phyloP scores from a whole-genome alignment of 768 basidiomycete genomes.

The Boletus fagicola region DNA sequence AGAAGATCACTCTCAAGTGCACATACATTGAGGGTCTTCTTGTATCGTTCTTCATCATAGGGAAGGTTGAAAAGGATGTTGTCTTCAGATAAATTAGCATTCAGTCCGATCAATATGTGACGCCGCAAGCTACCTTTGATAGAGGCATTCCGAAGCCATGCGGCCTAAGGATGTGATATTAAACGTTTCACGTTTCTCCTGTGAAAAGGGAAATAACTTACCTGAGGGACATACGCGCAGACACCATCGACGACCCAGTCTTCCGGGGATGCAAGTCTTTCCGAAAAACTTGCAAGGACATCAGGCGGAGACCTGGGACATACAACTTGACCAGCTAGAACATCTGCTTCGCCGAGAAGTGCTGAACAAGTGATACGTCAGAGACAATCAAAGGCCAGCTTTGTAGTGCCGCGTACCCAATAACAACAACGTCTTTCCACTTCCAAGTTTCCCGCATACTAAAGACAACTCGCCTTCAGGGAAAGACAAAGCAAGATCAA shows the following conservation, averaged over 20 bases:
- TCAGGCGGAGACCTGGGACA: constrained; percentile 87
- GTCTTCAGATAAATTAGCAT: constrained; percentile 32
- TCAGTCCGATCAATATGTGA: constrained; percentile 37
- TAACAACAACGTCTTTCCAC: constrained; percentile 85
- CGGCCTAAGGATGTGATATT: constrained; percentile 34
- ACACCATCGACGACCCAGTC: constrained; percentile 77
- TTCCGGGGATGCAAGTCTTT: constrained; percentile 41
- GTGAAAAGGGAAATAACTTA: constrained; percentile 22
- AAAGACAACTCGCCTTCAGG: constrained; percentile 77
- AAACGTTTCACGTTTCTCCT: constrained; percentile 1
- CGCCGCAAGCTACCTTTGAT: constrained; percentile 24
- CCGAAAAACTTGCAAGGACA: constrained; percentile 60
- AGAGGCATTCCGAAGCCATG: constrained; percentile 75
- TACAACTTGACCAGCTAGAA: constrained; percentile 74
- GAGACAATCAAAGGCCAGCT: neutral
- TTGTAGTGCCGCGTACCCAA: constrained; percentile 41
- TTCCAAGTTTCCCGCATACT: constrained; percentile 86
- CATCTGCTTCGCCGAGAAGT: constrained; percentile 57
- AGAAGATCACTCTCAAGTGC: constrained; percentile 73
- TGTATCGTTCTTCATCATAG: constrained; percentile 69
- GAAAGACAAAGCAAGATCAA: constrained; percentile 77
- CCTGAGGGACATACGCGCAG: constrained; percentile 87
- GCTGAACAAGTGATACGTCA: constrained; percentile 38
- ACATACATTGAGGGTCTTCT: constrained; percentile 72
- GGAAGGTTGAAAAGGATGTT: constrained; percentile 84